A percentile compares a stretch with the other conserved stretches of the same genome.
Conservation (phyloP, 305 asterid species). For the Fraxinus dipetala region DNA sequence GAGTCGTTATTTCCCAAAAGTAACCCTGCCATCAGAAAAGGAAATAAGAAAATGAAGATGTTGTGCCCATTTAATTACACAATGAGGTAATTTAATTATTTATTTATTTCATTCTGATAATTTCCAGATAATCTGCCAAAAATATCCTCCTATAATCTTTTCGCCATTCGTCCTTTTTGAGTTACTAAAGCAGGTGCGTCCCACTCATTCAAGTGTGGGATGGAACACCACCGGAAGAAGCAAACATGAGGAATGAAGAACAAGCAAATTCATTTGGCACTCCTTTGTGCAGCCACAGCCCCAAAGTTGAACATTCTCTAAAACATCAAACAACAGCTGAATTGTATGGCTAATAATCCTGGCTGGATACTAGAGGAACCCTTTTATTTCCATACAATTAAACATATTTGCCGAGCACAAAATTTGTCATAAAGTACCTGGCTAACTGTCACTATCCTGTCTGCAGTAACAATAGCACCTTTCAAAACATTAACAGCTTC, state of each 20-base stretch:
- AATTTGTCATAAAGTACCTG: constrained; percentile 44
- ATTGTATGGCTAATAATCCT: background rate
- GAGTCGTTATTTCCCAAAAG: constrained; percentile 88
- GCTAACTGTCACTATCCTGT: constrained; percentile 91
- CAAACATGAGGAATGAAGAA: background rate
- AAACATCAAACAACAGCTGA: background rate
- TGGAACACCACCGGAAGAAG: background rate
- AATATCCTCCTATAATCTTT: background rate
- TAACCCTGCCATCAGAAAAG: constrained; percentile 68
- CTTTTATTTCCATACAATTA: background rate
- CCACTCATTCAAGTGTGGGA: background rate
- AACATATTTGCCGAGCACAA: background rate
- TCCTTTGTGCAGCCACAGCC: background rate
- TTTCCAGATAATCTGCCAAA: background rate
- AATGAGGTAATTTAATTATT: background rate
- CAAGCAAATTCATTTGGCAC: background rate
- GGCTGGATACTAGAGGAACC: too few relatives aligned
- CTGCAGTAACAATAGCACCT: constrained; percentile 88
- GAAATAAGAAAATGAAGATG: constrained; percentile 6
- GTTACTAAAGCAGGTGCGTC: background rate
- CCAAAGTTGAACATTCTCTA: background rate
- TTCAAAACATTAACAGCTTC: constrained; percentile 90
- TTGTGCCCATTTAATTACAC: background rate
- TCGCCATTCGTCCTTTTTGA: background rate
- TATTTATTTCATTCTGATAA: background rate